Evolutionary conservation across 371 early-diverging fungal genomes (phyloP).

Genomic region (Zopfochytrium polystomum): DNA sequence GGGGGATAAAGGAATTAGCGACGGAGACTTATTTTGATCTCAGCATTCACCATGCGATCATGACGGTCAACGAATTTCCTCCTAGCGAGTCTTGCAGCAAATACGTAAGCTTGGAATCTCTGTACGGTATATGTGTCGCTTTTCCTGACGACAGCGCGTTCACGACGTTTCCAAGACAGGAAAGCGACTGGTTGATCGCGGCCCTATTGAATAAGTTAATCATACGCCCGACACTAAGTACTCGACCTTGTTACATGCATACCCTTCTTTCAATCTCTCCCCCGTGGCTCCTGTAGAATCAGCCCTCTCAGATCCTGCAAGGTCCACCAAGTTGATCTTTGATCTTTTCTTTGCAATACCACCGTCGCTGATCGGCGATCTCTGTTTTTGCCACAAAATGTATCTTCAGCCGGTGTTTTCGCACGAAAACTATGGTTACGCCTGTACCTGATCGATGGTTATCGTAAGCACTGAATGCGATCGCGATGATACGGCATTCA

Average conservation of each 20-base stretch:
- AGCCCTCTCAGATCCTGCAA: constrained; percentile 94
- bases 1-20: too few relatives aligned
- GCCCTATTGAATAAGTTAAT: too few relatives aligned
- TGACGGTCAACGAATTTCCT: constrained; percentile 66
- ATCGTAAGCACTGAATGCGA: constrained; percentile 65
- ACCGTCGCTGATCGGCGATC: too few relatives aligned
- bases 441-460: constrained; percentile 54
- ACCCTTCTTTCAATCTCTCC: constrained; percentile 84
- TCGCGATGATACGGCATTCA: constrained; percentile 62
- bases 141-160: constrained; percentile 84
- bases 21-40: constrained; percentile 13
- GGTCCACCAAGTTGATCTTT: constrained; percentile 76
- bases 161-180: constrained; percentile 94
- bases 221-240: too few relatives aligned
- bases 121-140: constrained; percentile 74
- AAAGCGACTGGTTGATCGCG: constrained; percentile 91
- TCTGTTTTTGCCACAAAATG: not conserved
- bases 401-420: constrained; percentile 21
- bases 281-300: constrained; percentile 76
- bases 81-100: constrained; percentile 69
- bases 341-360: constrained; percentile 1
- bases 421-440: constrained; percentile 30
- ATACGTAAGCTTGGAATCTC: constrained; percentile 74
- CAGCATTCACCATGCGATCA: constrained; percentile 75
- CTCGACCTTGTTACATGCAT: too few relatives aligned